Conservation (phyloP, 2,329 filamentous ascomycete species). For the Acephala macrosclerotiorum region DNA sequence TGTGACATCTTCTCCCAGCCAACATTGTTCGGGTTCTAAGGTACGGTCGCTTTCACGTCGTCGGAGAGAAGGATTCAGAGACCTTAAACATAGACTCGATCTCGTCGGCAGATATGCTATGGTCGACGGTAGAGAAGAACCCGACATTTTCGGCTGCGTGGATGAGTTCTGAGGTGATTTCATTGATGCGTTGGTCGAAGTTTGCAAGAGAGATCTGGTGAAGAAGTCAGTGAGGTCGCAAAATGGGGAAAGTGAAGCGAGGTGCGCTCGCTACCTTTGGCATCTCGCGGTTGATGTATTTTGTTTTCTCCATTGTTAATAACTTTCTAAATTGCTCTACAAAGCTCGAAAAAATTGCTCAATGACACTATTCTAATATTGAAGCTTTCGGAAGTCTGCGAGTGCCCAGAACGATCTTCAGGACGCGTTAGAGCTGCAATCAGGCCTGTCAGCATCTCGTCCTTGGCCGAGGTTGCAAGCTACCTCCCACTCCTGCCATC, state of each 20-base stretch:
- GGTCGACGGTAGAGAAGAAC: conserved; percentile 62
- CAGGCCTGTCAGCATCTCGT: conserved; percentile 1
- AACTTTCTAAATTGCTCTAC: neutral
- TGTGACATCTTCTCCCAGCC: conserved; percentile 59
- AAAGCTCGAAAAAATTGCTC: neutral
- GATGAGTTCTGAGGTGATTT: conserved; percentile 58
- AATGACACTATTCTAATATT: neutral
- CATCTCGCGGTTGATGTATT: conserved; percentile 8
- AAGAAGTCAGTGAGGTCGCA: neutral
- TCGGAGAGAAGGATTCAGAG: conserved; percentile 55
- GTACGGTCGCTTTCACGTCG: conserved; percentile 54
- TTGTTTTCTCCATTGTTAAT: conserved; percentile 1
- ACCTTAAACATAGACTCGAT: conserved; percentile 50
- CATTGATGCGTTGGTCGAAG: conserved; percentile 57
- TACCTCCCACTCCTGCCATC: neutral
- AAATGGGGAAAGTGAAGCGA: conserved; percentile 5
- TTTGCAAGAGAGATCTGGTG: conserved; percentile 56
- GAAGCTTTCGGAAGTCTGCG: neutral
- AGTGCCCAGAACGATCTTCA: neutral
- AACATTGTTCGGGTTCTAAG: conserved; percentile 33
- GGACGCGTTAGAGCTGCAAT: no score
- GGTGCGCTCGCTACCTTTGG: neutral
- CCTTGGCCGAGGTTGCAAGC: neutral
- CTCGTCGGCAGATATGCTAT: conserved; percentile 49
- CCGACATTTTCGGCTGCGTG: conserved; percentile 61